phyloP scores from a whole-genome alignment of 805 yeast species.

The Sugiyamaella americana region DNA sequence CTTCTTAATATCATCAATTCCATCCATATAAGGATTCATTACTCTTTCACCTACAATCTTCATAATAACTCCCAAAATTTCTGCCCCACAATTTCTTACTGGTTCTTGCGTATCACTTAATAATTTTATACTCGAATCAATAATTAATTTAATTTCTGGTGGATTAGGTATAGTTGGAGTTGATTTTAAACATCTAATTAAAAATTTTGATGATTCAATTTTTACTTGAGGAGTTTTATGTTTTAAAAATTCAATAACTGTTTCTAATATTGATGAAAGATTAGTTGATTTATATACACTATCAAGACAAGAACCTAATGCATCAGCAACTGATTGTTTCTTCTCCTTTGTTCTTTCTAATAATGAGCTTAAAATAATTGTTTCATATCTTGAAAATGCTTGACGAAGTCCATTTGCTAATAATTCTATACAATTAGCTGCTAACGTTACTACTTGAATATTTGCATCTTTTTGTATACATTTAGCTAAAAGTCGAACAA shows the following conservation, averaged over 20 bases:
- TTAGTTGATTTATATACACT: slow-evolving; percentile 50
- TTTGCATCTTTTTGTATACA: slow-evolving; percentile 78
- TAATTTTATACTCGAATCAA: slow-evolving; percentile 53
- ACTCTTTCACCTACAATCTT: slow-evolving; percentile 74
- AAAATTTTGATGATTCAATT: slow-evolving; percentile 59
- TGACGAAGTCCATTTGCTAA: slow-evolving; percentile 61
- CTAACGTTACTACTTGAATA: slow-evolving; percentile 73
- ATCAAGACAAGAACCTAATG: slow-evolving; percentile 61
- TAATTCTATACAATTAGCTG: slow-evolving; percentile 58
- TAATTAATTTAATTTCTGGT: slow-evolving; percentile 51
- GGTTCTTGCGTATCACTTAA: slow-evolving; percentile 80
- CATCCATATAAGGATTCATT: slow-evolving; percentile 51
- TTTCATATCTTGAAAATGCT: slow-evolving; percentile 49
- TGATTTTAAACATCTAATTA: slow-evolving; percentile 55
- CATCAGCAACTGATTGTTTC: slow-evolving; percentile 69
- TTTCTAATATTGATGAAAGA: slow-evolving; percentile 52
- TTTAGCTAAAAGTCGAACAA: slow-evolving; percentile 60
- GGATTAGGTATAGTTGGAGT: slow-evolving; percentile 45
- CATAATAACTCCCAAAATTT: slow-evolving; percentile 73
- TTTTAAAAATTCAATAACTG: slow-evolving; percentile 50
- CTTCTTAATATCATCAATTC: slow-evolving; percentile 71
- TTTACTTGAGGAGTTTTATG: slow-evolving; percentile 82
- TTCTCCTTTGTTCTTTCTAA: slow-evolving; percentile 85
- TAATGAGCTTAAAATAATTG: slow-evolving; percentile 50
- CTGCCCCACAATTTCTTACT: slow-evolving; percentile 70